These are phyloP conservation scores for Aspergillus affinis DNA, from an alignment of 495 filamentous ascomycete species.

Conservation along the genomic window DNA sequence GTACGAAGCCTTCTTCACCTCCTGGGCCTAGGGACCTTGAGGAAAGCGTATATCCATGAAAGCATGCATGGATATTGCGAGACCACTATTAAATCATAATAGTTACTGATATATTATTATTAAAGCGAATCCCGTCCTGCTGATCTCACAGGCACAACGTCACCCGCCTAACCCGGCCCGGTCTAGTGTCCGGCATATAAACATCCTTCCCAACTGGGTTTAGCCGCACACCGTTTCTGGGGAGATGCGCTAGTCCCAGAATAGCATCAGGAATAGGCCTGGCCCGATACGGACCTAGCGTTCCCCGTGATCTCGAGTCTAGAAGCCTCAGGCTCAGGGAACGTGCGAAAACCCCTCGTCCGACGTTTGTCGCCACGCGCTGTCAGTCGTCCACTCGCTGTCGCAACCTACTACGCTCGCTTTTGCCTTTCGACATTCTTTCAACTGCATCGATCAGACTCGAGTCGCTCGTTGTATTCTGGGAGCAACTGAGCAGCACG, in stretches of 20 bases:
- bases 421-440: not conserved
- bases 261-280: slow-evolving; percentile 7
- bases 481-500: not conserved
- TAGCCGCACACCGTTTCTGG: slow-evolving; percentile 8
- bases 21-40: too few relatives aligned
- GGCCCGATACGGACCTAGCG: slow-evolving; percentile 15
- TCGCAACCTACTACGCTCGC: slow-evolving; percentile 5
- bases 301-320: slow-evolving; percentile 21
- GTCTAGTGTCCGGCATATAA: slow-evolving; percentile 3
- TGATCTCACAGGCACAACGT: not conserved
- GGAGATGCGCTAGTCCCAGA: slow-evolving; percentile 14
- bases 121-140: not conserved
- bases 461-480: slow-evolving; percentile 15
- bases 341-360: slow-evolving; percentile 11
- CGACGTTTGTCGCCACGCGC: slow-evolving; percentile 6
- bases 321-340: slow-evolving; percentile 8
- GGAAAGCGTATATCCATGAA: not conserved
- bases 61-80: too few relatives aligned
- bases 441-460: not conserved
- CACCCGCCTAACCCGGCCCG: not conserved
- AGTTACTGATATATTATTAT: not conserved
- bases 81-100: too few relatives aligned
- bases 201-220: slow-evolving; percentile 13
- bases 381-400: slow-evolving; percentile 15
- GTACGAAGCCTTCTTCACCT: not conserved